A percentile compares a stretch with the other conserved stretches of the same genome.
Conservation (phyloP, 306 rosid genomes). For the Vigna hirtella region DNA sequence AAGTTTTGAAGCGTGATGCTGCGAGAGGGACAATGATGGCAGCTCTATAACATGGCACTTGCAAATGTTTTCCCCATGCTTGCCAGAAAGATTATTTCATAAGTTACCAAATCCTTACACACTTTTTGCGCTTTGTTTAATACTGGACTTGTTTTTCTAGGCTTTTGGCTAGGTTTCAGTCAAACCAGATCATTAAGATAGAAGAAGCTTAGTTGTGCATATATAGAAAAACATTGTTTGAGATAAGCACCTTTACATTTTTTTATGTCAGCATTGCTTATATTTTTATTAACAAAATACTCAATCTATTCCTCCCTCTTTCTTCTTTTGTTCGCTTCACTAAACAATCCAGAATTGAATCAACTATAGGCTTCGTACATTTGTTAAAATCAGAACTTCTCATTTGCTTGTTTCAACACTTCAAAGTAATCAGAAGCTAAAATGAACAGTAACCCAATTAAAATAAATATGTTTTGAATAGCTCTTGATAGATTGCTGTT, state of each 20-base stretch:
- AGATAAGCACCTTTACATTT: conserved; percentile 18
- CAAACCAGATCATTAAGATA: conserved; percentile 41
- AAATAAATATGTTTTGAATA: too few relatives aligned
- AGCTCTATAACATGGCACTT: conserved; percentile 60
- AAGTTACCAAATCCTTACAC: conserved; percentile 15
- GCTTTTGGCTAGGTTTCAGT: conserved; percentile 35
- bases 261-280: conserved; percentile 8
- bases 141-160: conserved; percentile 39
- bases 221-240: conserved; percentile 43
- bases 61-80: conserved; percentile 16
- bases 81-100: conserved; percentile 39
- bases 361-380: background rate
- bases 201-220: conserved; percentile 47
- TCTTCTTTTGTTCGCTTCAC: background rate
- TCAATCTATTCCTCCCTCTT: background rate
- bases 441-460: too few relatives aligned
- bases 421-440: too few relatives aligned
- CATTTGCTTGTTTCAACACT: too few relatives aligned
- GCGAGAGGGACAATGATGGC: conserved; percentile 88
- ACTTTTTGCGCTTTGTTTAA: conserved; percentile 39
- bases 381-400: too few relatives aligned
- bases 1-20: conserved; percentile 74
- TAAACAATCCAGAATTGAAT: background rate
- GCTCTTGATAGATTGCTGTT: too few relatives aligned
- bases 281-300: background rate